phyloP scores from a whole-genome alignment of 2,329 filamentous ascomycete species.

The Emmonsiellopsis sp. region DNA sequence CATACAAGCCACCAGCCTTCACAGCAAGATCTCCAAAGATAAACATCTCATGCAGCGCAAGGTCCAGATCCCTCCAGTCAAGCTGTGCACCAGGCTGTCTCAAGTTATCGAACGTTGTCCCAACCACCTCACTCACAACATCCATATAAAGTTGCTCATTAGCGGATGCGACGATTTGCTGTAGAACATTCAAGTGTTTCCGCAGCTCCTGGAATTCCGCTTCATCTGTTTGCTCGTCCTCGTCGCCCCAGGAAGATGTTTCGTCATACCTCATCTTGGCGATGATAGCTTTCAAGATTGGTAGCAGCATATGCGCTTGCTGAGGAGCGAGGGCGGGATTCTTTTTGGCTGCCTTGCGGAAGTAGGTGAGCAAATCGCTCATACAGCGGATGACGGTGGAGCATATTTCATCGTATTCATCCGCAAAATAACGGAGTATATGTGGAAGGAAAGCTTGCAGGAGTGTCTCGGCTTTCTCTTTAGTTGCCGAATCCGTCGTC shows the following conservation, averaged over 20 bases:
- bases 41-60: slow-evolving; percentile 92
- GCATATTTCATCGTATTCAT: slow-evolving; percentile 97
- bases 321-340: slow-evolving; percentile 58
- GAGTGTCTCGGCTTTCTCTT: slow-evolving; percentile 68
- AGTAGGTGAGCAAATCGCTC: slow-evolving; percentile 82
- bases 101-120: slow-evolving; percentile 72
- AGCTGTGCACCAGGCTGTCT: slow-evolving; percentile 64
- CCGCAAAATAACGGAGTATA: slow-evolving; percentile 86
- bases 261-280: slow-evolving; percentile 97
- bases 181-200: slow-evolving; percentile 78
- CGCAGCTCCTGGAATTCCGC: slow-evolving; percentile 94
- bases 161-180: slow-evolving; percentile 84
- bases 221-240: slow-evolving; percentile 92
- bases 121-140: slow-evolving; percentile 79
- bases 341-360: slow-evolving; percentile 65
- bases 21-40: slow-evolving; percentile 91
- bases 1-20: slow-evolving; percentile 75
- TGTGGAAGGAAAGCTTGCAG: slow-evolving; percentile 78
- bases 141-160: slow-evolving; percentile 85
- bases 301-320: slow-evolving; percentile 74
- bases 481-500: slow-evolving; percentile 50
- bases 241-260: slow-evolving; percentile 83
- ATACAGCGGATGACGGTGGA: slow-evolving; percentile 89
- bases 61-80: slow-evolving; percentile 90
- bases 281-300: slow-evolving; percentile 85